Percentiles rank a stretch among this genome's conserved stretches.
Evolutionary conservation across 2,329 filamentous ascomycete species (phyloP).

Genomic region (Cercospora sp.): DNA sequence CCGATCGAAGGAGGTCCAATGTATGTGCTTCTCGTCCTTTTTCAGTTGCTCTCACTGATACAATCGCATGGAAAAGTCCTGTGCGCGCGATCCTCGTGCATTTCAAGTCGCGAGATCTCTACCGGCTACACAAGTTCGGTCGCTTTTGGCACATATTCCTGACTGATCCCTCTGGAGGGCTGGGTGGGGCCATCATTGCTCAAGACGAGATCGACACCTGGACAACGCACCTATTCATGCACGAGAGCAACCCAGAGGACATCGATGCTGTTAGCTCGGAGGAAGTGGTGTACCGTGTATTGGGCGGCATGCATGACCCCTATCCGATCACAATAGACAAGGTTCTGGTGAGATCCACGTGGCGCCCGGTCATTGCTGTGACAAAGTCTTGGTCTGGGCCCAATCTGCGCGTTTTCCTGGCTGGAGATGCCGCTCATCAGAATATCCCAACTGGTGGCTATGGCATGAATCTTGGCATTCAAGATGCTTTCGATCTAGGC

Average conservation of each 20-base stretch:
- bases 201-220: neutral
- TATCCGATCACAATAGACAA: neutral
- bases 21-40: neutral
- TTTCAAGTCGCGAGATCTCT: neutral
- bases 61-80: neutral
- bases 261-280: neutral
- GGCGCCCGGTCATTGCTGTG: neutral
- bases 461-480: slow-evolving; percentile 43
- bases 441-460: slow-evolving; percentile 43
- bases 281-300: neutral
- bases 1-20: neutral
- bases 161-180: neutral
- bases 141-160: neutral
- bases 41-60: neutral
- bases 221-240: neutral
- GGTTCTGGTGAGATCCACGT: neutral
- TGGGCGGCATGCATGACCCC: neutral
- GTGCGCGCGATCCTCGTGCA: neutral
- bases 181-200: neutral
- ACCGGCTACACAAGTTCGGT: neutral
- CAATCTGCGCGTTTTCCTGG: neutral
- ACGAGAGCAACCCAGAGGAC: neutral
- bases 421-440: slow-evolving; percentile 10
- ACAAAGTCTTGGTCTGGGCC: neutral
- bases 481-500: slow-evolving; percentile 24